Base-by-base conservation (phyloP, 345 rosid species). In the Citrus medica region DNA sequence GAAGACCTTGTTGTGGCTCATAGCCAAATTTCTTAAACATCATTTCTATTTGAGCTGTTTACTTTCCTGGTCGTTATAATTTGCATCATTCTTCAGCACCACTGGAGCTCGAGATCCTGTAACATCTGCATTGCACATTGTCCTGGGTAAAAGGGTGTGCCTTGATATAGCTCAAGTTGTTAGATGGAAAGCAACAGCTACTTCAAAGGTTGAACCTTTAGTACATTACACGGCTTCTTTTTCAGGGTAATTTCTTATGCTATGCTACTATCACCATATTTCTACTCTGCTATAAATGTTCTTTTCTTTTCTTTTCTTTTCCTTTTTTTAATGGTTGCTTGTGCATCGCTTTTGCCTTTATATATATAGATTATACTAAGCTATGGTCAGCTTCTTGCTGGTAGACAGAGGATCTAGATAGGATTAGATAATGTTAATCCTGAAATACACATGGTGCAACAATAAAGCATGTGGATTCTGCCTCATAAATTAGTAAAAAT, bases 131-230 rank as follows among this genome's bases (percentile, higher is more conserved):
- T 78, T 95, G 87, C 95, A 95, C 78, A 88, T 95, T 83, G 89
- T 91, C 78, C 82, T 95, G 78, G 99, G 99, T 24, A 92, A 92
- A 87, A 87, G 88, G 82, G 69, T 92, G 76, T 67, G 78, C 80
- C 98, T 95, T 75, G 99, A 95, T 83, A 78, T 90, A 80, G 94
- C 93, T 89, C 99, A 95, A 84, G 89, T 95, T 83, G 98, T 95
- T 84, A 94, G 96, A 85, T 95, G 99, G 99, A 93, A 89, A 87
- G 79, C 85, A 35, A 83, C 91, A 65, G 76, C 90, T 55, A 79
- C 84, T 67, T 91, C 97, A 6, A 77, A 81, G 70, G 85, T 87
- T 71, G 94, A 95, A 82, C 98, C 97, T 78, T 87, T 77, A 71
- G 88, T 92, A 82, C 98, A 95, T 83, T 95, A 93, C 83, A 97